Percentiles rank a stretch among this genome's conserved stretches.
Conservation (phyloP, 192 early-diverging fungal genomes). For the Backusella australiensis region DNA sequence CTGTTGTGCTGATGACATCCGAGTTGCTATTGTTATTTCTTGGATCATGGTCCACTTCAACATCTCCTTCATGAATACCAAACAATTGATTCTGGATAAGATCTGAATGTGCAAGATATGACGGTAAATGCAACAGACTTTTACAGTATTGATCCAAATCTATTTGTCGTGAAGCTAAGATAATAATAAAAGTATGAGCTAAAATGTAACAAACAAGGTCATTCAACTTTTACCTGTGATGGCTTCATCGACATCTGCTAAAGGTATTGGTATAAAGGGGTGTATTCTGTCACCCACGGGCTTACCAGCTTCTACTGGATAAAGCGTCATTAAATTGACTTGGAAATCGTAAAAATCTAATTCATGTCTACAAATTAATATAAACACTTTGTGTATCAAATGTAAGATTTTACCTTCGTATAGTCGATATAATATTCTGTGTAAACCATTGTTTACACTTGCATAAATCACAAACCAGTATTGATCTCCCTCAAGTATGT, state of each 20-base stretch:
- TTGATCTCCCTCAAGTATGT: slow-evolving; percentile 66
- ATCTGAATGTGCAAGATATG: slow-evolving; percentile 43
- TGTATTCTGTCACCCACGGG: slow-evolving; percentile 45
- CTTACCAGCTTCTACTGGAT: slow-evolving; percentile 54
- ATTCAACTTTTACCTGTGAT: slow-evolving; percentile 40
- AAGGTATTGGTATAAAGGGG: slow-evolving; percentile 55
- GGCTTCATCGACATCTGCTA: slow-evolving; percentile 53
- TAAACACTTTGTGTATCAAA: too few species aligned
- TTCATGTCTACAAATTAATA: not conserved
- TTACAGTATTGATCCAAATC: slow-evolving; percentile 65
- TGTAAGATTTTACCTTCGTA: slow-evolving; percentile 49
- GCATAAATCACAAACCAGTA: slow-evolving; percentile 72
- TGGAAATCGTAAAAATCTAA: slow-evolving; percentile 66
- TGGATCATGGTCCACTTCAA: slow-evolving; percentile 39
- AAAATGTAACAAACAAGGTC: not conserved
- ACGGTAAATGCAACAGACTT: slow-evolving; percentile 51
- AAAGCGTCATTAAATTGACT: slow-evolving; percentile 54
- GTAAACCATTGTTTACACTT: slow-evolving; percentile 49
- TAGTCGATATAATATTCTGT: slow-evolving; percentile 63
- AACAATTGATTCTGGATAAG: slow-evolving; percentile 40
- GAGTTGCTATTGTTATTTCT: not conserved
- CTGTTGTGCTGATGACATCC: not conserved
- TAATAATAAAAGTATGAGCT: not conserved
- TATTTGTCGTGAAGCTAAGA: slow-evolving; percentile 42
- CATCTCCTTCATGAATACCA: slow-evolving; percentile 44